Evolutionary conservation across 78 protist species (phyloP), one percentile per base, ranked within the genome.

Genomic region (Dictyostelium purpureum): DNA sequence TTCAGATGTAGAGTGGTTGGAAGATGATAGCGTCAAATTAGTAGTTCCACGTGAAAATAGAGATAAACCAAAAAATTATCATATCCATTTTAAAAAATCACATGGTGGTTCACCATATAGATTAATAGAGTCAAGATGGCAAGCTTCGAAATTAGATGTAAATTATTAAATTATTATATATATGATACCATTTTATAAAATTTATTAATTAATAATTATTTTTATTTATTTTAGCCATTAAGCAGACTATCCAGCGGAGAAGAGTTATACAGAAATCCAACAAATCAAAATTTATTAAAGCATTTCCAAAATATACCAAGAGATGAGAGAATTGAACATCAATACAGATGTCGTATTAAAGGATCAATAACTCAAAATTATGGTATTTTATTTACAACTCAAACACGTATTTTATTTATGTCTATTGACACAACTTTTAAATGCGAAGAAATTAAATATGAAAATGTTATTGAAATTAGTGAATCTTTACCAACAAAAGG

Each of bases 401-500:
- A 61, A 61, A 61, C 69, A 11, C 69, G 69, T 61, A 28, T 61
- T 31, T 61, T 61, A 10, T 61, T 61, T 28, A 16, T 61, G 14
- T 61, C 69, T 31, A 61, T 61, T 11, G 69, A 61, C 14, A 61
- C 69, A 61, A 61, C 69, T 14, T 61, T 61, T 61, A 61, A 61
- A 61, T 12, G 38, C 7, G 69, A 61, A 61, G 69, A 61, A 31
- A 61, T 61, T 61, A 61, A 61, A 61, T 61, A 31, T 10, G 69
- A 61, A 12, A 61, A 61, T 2, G 69, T 61, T 28, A 14, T 61
- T 16, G 69, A 61, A 10, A 61, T 61, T 11, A 28, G 38, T 28
- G 69, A 61, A 61, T 61, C 69, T 31, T 61, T 61, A 31, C 69
- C 69, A 61, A 61, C 24, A 31, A 61, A 61, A 31, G 69, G 69